Evolutionary conservation across 768 basidiomycete genomes (phyloP).

Genomic region (Trametes sanguinea): DNA sequence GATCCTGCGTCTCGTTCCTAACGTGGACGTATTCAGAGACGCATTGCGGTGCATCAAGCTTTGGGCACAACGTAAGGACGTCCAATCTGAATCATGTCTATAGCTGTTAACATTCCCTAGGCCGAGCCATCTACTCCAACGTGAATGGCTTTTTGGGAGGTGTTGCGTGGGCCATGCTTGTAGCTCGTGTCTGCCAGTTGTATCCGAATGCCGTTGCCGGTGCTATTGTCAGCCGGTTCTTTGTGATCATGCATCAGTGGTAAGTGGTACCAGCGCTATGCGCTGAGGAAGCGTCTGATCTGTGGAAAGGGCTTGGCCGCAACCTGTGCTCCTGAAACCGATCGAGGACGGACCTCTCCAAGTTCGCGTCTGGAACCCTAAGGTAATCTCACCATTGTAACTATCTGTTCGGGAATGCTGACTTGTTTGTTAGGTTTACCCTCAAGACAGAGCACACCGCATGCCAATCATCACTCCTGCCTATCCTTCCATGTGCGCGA

Average conservation of each 20-base stretch:
- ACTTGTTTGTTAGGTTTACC: constrained; percentile 66
- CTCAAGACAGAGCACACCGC: constrained; percentile 86
- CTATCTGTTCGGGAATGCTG: not conserved
- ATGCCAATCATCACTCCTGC: constrained; percentile 99
- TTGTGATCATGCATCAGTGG: constrained; percentile 99
- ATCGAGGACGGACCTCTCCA: constrained; percentile 94
- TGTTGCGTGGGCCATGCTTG: constrained; percentile 98
- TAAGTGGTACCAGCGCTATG: constrained; percentile 37
- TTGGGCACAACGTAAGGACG: constrained; percentile 87
- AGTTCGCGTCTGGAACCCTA: constrained; percentile 98
- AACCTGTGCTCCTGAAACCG: constrained; percentile 92
- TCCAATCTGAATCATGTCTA: not conserved
- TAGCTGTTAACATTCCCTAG: constrained; percentile 41
- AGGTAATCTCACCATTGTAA: constrained; percentile 46
- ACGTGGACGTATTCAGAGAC: constrained; percentile 94
- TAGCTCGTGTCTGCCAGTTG: constrained; percentile 96
- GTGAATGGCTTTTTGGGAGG: constrained; percentile 97
- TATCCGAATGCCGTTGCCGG: constrained; percentile 95
- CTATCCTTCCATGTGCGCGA: constrained; percentile 98
- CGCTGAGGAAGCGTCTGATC: not conserved
- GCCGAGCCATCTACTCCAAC: constrained; percentile 96
- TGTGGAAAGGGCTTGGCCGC: constrained; percentile 86
- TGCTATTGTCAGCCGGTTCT: constrained; percentile 95
- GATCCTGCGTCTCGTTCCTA: constrained; percentile 91
- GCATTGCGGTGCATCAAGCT: constrained; percentile 94